phyloP scores from a whole-genome alignment of 768 basidiomycete species.

The Amanita inopinata region DNA sequence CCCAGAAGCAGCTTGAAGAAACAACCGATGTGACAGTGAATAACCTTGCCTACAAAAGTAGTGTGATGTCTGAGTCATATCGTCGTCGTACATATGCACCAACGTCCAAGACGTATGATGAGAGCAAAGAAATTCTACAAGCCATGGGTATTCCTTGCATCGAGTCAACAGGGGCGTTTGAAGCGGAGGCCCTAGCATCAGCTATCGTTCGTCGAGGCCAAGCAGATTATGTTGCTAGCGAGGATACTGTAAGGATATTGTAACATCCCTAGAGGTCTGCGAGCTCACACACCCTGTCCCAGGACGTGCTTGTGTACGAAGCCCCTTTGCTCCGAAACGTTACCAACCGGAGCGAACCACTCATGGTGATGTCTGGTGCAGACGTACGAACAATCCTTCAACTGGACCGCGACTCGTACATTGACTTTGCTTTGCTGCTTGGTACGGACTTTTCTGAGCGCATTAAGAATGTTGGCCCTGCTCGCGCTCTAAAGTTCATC shows the following conservation, averaged over 20 bases:
- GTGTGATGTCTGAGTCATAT: conserved; percentile 54
- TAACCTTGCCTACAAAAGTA: conserved; percentile 38
- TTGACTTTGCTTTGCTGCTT: conserved; percentile 82
- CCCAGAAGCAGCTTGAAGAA: conserved; percentile 1
- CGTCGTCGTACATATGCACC: conserved; percentile 53
- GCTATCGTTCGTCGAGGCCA: conserved; percentile 62
- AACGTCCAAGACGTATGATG: conserved; percentile 52
- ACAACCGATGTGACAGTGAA: conserved; percentile 1
- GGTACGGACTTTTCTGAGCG: conserved; percentile 89
- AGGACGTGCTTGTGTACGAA: conserved; percentile 80
- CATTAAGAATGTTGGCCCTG: conserved; percentile 74
- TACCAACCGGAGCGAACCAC: conserved; percentile 46
- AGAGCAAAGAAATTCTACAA: conserved; percentile 56
- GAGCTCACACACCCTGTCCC: conserved; percentile 4
- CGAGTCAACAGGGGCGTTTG: conserved; percentile 56
- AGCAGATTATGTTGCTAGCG: conserved; percentile 85
- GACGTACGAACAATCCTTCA: conserved; percentile 48
- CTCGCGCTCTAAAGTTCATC: conserved; percentile 69
- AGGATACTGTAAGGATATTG: conserved; percentile 64
- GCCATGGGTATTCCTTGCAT: conserved; percentile 83
- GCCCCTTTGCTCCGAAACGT: conserved; percentile 77
- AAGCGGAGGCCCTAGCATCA: conserved; percentile 82
- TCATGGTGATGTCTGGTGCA: conserved; percentile 54
- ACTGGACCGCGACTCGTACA: conserved; percentile 47
- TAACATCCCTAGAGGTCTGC: conserved; percentile 4